Base-by-base conservation (phyloP, 768 basidiomycete species). In the Fistulinella prunicolor region DNA sequence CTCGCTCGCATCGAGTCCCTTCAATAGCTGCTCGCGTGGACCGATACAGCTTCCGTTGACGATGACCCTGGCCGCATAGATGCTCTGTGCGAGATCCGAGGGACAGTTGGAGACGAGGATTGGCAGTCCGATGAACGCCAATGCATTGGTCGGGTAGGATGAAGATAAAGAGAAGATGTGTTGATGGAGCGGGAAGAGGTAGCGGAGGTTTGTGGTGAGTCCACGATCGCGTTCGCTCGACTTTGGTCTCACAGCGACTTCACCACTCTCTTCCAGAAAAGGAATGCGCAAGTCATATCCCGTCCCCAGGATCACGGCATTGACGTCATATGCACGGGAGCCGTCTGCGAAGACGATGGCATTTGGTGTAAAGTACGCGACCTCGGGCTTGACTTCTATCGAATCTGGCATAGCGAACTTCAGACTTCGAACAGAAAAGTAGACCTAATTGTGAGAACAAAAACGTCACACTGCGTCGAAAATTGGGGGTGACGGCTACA, bases 121-220 rank as follows among this genome's bases (percentile, higher is more conserved):
- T 3, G 79, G 78, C 3, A 82, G 67, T 2, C 80, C 79, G 48
- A 82, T 66, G 60, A 83, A 80, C 6, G 77, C 70, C 19, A 82
- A 73, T 13, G 80, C 77, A 30, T 72, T 79, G 2, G 71, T 59
- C 1, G 80, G 81, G 44, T 77, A 65, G 7, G 62, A 58, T 5
- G 73, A 57, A n/a, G 72, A 70, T 35, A 82, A 62, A 13, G 76
- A 77, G 52, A 85, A 73, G 20, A 82, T 74, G 60, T 81, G 77
- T 22, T 65, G 60, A 56, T 79, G 70, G 5, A 83, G 60, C 1
- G 82, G 81, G 59, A 77, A 79, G 34, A 83, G 72, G 56, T 82
- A 80, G 1, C 69, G 70, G 20, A 70, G 57, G 62, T 83, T 85
- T 24, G 70, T 76, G 16, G 72, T 69, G 23, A 82, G 70, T 2